Base-by-base conservation (phyloP, 1,284 basidiomycete species). In the Rhodotorula sp. region DNA sequence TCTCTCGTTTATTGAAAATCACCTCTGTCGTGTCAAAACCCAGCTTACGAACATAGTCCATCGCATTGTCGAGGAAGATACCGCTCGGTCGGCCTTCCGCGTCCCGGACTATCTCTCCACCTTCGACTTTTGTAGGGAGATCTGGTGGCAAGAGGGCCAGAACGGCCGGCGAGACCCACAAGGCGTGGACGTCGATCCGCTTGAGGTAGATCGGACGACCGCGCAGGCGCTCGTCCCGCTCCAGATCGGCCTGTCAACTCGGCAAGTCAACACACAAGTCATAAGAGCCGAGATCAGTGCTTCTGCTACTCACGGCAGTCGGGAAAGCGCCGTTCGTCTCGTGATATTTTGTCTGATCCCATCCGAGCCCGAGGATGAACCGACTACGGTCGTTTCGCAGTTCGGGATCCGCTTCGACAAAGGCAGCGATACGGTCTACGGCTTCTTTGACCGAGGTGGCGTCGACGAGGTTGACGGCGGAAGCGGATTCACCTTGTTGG, bases 301-400 rank as follows among this genome's bases (percentile, higher is more conserved):
- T 17, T 29, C 15, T 5, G 18, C 26, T 18, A 80, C 87, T 62
- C 75, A 92, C 92, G 7, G 91, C 89, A 33, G 86, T 89, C 1
- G 94, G 93, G 77, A 93, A 95, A 42, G 84, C 80, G 37, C 85
- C 82, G 4, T 56, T 45, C 33, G 64, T 59, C 26, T 83, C 85
- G 1, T 84, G 70, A 79, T 81, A 86, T 6, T 80, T 74, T 7
- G 90, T 95, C 80, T 97, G 93, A 79, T 97, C 91, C 93, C 94
- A 97, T 8, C 93, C 94, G 83, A 90, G 86, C 6, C 92, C 94
- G 76, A 88, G 83, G 65, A 96, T 86, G 91, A 91, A 95, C 6
- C 64, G 61, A 1, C 80, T 82, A 5, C 84, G 83, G 10, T 81
- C 82, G 68, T 83, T 78, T 3, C 83, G 78, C n/a, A 88, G 78